Conservation (phyloP, 148 eudicot species). For the Gaultheria prostrata region DNA sequence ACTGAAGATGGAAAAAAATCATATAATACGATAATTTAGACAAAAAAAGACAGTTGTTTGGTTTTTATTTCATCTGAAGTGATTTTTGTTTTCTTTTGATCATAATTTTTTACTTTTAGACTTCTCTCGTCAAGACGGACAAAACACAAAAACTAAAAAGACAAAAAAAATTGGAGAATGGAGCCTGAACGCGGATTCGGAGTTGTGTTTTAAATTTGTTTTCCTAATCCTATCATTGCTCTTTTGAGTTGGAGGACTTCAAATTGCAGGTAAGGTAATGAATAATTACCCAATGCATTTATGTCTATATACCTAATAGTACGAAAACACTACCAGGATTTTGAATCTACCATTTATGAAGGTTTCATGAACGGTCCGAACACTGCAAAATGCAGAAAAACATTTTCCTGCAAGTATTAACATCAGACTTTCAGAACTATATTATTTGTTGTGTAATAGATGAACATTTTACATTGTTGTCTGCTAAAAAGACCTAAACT, state of each 20-base stretch:
- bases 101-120: too few relatives aligned
- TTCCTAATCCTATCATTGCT: too few relatives aligned
- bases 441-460: background rate
- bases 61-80: too few relatives aligned
- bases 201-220: too few relatives aligned
- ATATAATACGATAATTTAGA: too few relatives aligned
- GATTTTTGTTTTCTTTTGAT: too few relatives aligned
- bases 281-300: background rate
- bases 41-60: too few relatives aligned
- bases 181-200: too few relatives aligned
- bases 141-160: too few relatives aligned
- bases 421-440: background rate
- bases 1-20: too few relatives aligned
- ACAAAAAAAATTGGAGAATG: too few relatives aligned
- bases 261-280: background rate
- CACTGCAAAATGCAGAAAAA: background rate
- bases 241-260: background rate
- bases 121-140: too few relatives aligned
- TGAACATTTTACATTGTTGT: background rate
- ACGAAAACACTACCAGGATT: background rate
- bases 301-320: background rate
- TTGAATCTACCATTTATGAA: background rate
- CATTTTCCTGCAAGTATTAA: background rate
- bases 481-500: background rate
- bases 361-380: background rate